These are phyloP conservation scores for Dioszegia crocea DNA, from an alignment of 768 basidiomycete species.

Conservation along the genomic window DNA sequence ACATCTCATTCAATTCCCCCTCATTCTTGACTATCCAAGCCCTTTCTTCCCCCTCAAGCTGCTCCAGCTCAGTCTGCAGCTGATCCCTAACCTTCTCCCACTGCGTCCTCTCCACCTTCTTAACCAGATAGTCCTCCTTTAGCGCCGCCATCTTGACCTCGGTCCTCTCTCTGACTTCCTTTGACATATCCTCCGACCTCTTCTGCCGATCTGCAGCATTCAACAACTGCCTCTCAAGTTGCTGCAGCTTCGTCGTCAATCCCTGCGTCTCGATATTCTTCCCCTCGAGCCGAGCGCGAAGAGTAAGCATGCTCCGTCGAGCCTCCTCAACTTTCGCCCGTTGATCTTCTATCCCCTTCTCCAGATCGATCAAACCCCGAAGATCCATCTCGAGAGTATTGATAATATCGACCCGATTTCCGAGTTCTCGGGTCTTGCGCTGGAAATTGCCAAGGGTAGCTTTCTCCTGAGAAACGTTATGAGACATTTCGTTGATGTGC, in stretches of 20 bases:
- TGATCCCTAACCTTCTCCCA: conserved; percentile 33
- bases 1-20: conserved; percentile 70
- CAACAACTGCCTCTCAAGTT: conserved; percentile 69
- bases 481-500: conserved; percentile 71
- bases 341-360: conserved; percentile 30
- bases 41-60: conserved; percentile 64
- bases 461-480: conserved; percentile 67
- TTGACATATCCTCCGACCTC: conserved; percentile 70
- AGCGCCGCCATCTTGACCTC: conserved; percentile 70
- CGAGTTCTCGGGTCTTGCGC: conserved; percentile 70
- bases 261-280: conserved; percentile 73
- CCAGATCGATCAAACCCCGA: conserved; percentile 37
- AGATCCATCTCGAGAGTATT: conserved; percentile 64
- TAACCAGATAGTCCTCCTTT: conserved; percentile 57
- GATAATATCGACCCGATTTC: conserved; percentile 67
- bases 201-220: conserved; percentile 81
- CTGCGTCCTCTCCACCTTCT: conserved; percentile 28
- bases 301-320: conserved; percentile 70
- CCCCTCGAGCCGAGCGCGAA: conserved; percentile 61
- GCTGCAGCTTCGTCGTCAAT: conserved; percentile 67
- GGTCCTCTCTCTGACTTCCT: conserved; percentile 71
- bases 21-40: conserved; percentile 56
- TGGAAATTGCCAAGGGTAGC: conserved; percentile 63
- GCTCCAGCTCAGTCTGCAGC: conserved; percentile 64
- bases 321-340: conserved; percentile 9